Percentiles rank a stretch among this genome's conserved stretches.
Evolutionary conservation across 495 filamentous ascomycete species (phyloP).

Genomic region (Neurospora cerealis): DNA sequence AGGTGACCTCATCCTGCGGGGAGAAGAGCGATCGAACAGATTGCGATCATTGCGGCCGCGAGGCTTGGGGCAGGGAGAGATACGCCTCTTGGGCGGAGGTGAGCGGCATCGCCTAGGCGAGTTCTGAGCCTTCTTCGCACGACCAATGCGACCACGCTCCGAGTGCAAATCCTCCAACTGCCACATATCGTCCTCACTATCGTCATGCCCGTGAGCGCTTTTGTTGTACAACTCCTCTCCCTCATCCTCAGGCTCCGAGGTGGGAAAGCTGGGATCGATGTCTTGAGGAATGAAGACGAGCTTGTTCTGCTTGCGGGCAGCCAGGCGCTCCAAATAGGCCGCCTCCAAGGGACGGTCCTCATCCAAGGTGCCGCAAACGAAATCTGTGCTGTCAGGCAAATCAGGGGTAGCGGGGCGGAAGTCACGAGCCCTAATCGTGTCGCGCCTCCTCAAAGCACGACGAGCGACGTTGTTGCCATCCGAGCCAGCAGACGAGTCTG

Average conservation of each 20-base stretch:
- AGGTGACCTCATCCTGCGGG: constrained; percentile 60
- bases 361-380: constrained; percentile 93
- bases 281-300: constrained; percentile 78
- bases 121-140: constrained; percentile 25
- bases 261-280: constrained; percentile 94
- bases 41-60: constrained; percentile 47
- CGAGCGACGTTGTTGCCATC: constrained; percentile 10
- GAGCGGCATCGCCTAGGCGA: constrained; percentile 38
- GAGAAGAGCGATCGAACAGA: constrained; percentile 53
- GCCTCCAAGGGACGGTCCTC: constrained; percentile 91
- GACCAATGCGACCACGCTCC: constrained; percentile 26
- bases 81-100: constrained; percentile 35
- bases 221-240: constrained; percentile 49
- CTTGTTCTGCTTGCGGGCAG: constrained; percentile 69
- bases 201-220: constrained; percentile 24
- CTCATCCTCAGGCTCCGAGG: constrained; percentile 81
- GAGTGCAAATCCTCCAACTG: constrained; percentile 44
- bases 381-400: constrained; percentile 92
- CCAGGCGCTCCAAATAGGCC: constrained; percentile 78
- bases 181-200: constrained; percentile 49
- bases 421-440: constrained; percentile 27
- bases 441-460: constrained; percentile 18
- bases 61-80: constrained; percentile 38
- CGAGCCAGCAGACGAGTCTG: constrained; percentile 30
- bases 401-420: constrained; percentile 71